These are phyloP conservation scores for Fusarium brevicatenulatum DNA, from an alignment of 2,329 filamentous ascomycete genomes.

Conservation along the genomic window DNA sequence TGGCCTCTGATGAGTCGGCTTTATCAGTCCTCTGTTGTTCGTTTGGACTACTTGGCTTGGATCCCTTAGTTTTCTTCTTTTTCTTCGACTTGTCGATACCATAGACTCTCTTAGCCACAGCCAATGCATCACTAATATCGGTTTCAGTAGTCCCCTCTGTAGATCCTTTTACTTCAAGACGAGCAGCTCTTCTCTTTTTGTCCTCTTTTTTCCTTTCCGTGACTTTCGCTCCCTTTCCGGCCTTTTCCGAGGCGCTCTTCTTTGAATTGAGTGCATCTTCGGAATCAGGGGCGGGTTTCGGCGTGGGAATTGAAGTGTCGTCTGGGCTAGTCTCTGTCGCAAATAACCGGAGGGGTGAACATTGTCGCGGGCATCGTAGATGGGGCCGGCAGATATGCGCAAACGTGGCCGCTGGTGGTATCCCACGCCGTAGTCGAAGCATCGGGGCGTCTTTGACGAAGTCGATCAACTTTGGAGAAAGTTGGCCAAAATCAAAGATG, in stretches of 20 bases:
- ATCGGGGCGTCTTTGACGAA: conserved; percentile 34
- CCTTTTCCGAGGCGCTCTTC: neutral
- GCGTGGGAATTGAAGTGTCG: neutral
- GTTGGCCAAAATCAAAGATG: conserved; percentile 2
- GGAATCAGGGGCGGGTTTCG: neutral
- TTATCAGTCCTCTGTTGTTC: neutral
- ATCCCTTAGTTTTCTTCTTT: conserved; percentile 3
- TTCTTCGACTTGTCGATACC: conserved; percentile 23
- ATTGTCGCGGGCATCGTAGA: conserved; percentile 15
- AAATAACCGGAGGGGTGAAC: conserved; percentile 21
- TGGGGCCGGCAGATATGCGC: conserved; percentile 10
- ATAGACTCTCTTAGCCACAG: conserved; percentile 41
- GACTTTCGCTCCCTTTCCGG: neutral
- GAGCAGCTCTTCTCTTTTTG: neutral
- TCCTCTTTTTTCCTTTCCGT: neutral
- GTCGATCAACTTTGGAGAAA: conserved; percentile 12
- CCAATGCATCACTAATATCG: conserved; percentile 35
- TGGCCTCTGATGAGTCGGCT: neutral
- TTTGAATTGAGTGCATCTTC: neutral
- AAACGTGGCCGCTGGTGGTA: conserved; percentile 29
- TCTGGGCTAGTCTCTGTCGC: conserved; percentile 18
- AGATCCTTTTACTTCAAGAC: neutral
- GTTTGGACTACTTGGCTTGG: neutral
- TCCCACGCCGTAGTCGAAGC: conserved; percentile 43
- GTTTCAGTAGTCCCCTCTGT: conserved; percentile 5